These are phyloP conservation scores for Triadica sebifera DNA, from an alignment of 345 rosid genomes.

Conservation along the genomic window DNA sequence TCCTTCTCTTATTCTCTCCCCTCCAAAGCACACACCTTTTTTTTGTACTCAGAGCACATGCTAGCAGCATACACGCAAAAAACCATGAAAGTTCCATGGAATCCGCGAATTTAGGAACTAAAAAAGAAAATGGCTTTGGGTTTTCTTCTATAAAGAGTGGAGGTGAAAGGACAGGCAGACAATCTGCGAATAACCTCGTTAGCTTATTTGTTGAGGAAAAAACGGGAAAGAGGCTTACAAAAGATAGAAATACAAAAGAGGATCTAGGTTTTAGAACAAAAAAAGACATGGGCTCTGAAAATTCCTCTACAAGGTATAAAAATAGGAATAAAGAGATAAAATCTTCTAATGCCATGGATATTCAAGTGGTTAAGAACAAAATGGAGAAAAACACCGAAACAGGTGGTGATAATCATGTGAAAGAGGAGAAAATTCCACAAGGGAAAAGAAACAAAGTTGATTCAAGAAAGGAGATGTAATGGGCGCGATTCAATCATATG, in stretches of 20 bases:
- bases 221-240: slow-evolving; percentile 16
- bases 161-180: slow-evolving; percentile 16
- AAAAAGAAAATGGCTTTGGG: slow-evolving; percentile 29
- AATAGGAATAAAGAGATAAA: slow-evolving; percentile 4
- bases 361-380: neutral
- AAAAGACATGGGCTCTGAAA: neutral
- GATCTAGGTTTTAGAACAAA: slow-evolving; percentile 15
- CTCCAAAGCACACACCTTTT: slow-evolving; percentile 25
- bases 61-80: slow-evolving; percentile 15
- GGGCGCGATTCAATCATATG: slow-evolving; percentile 52
- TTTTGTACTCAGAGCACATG: slow-evolving; percentile 15
- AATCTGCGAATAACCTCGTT: slow-evolving; percentile 23
- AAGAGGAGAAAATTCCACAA: slow-evolving; percentile 21
- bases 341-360: slow-evolving; percentile 9
- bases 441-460: slow-evolving; percentile 32
- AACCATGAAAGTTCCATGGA: slow-evolving; percentile 22
- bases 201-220: slow-evolving; percentile 33
- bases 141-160: slow-evolving; percentile 21
- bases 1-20: slow-evolving; percentile 19
- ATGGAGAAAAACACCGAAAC: slow-evolving; percentile 14
- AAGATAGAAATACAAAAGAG: slow-evolving; percentile 16
- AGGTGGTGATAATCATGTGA: slow-evolving; percentile 16
- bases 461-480: slow-evolving; percentile 50
- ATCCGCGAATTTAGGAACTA: slow-evolving; percentile 14
- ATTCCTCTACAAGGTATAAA: no score